Evolutionary conservation across 139 green algal species (phyloP).

Genomic region (Chlorella vulgaris): DNA sequence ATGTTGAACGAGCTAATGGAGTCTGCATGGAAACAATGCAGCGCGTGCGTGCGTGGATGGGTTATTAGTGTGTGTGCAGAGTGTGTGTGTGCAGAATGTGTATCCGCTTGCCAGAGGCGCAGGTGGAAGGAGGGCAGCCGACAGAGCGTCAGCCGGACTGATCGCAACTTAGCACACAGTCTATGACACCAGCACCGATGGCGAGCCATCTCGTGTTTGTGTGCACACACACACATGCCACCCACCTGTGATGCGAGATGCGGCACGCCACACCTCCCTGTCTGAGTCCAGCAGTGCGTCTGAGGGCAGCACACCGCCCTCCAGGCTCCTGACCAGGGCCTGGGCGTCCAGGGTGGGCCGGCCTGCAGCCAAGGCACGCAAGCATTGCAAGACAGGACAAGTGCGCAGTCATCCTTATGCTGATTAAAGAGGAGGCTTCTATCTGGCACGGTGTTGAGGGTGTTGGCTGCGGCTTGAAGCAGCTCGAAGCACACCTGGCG

Average conservation of each 20-base stretch:
- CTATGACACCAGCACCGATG: too few species aligned
- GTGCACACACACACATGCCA: not conserved
- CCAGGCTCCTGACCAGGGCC: not conserved
- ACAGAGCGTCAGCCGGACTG: too few species aligned
- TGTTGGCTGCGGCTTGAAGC: not conserved
- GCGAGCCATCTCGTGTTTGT: too few species aligned
- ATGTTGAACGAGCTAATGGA: slow-evolving; percentile 35
- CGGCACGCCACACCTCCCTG: slow-evolving; percentile 18
- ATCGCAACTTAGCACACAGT: too few species aligned
- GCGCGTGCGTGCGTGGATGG: not conserved
- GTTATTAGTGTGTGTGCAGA: not conserved
- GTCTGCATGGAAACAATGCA: slow-evolving; percentile 10
- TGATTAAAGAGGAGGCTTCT: too few species aligned
- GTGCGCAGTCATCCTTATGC: too few species aligned
- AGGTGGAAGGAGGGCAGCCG: too few species aligned
- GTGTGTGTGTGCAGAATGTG: not conserved
- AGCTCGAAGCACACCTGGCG: slow-evolving; percentile 3
- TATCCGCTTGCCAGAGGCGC: too few species aligned
- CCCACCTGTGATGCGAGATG: slow-evolving; percentile 18
- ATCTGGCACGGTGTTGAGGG: not conserved
- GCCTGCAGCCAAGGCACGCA: not conserved
- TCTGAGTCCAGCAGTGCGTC: slow-evolving; percentile 3
- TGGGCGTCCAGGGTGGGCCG: slow-evolving; percentile 3
- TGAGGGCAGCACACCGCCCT: slow-evolving; percentile 9
- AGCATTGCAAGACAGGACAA: too few species aligned